These are phyloP conservation scores for Cyberlindnera euphorbiiphila DNA, from an alignment of 805 yeast species.

Conservation along the genomic window DNA sequence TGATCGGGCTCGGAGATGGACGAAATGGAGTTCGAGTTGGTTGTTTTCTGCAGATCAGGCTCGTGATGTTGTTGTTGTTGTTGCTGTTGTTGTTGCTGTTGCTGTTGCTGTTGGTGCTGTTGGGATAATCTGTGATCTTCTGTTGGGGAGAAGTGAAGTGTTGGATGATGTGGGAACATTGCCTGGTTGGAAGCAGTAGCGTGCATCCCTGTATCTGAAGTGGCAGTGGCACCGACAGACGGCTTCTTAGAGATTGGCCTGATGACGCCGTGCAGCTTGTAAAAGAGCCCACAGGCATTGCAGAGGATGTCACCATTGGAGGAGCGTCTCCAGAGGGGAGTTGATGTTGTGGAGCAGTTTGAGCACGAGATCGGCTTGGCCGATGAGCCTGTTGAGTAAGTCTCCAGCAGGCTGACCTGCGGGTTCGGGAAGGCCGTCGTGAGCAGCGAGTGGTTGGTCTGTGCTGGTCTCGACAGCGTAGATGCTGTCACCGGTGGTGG, in stretches of 20 bases:
- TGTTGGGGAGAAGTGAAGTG: slow-evolving; percentile 9
- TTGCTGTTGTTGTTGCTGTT: slow-evolving; percentile 3
- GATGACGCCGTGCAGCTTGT: slow-evolving; percentile 88
- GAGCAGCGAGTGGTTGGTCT: slow-evolving; percentile 14
- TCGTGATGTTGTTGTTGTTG: slow-evolving; percentile 1
- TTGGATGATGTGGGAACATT: slow-evolving; percentile 13
- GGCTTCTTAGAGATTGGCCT: slow-evolving; percentile 47
- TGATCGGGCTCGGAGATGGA: slow-evolving; percentile 18
- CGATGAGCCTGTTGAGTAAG: slow-evolving; percentile 1
- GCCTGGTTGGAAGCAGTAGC: too few relatives aligned
- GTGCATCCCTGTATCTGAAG: too few relatives aligned
- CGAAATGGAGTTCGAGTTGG: slow-evolving; percentile 14
- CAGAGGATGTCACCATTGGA: slow-evolving; percentile 88
- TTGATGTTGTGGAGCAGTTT: slow-evolving; percentile 84
- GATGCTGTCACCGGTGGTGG: too few relatives aligned
- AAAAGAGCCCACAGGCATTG: slow-evolving; percentile 92
- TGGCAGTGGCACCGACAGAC: neutral
- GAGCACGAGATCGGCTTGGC: slow-evolving; percentile 45
- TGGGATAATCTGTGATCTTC: neutral
- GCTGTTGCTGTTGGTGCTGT: slow-evolving; percentile 1
- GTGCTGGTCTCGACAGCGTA: slow-evolving; percentile 13
- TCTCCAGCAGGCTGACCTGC: slow-evolving; percentile 13
- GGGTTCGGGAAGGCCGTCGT: slow-evolving; percentile 16
- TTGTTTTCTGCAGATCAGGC: slow-evolving; percentile 10
- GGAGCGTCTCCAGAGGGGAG: slow-evolving; percentile 94